A percentile compares a stretch with the other conserved stretches of the same genome.
Conservation (phyloP, 1,284 basidiomycete genomes). For the Trametes hirsuta region DNA sequence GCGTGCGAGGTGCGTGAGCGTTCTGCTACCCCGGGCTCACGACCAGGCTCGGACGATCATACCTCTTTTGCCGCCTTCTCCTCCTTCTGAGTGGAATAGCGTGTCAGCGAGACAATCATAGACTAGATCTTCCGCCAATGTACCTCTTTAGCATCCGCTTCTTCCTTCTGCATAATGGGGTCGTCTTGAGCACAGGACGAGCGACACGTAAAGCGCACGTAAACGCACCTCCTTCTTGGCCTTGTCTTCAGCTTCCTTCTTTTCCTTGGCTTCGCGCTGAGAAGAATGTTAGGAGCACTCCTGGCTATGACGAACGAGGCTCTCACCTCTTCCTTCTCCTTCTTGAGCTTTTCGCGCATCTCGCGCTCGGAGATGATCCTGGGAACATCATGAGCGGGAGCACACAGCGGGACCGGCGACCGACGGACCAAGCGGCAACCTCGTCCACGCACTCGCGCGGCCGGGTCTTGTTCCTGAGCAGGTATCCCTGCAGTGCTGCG, state of each 20-base stretch:
- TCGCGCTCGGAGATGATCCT: conserved; percentile 78
- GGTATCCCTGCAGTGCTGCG: conserved; percentile 82
- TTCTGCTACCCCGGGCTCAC: background rate
- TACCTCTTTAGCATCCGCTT: conserved; percentile 46
- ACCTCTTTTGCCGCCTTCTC: conserved; percentile 58
- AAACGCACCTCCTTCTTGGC: conserved; percentile 43
- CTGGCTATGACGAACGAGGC: background rate
- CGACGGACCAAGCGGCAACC: conserved; percentile 61
- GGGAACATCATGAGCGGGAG: conserved; percentile 16
- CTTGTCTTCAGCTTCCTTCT: conserved; percentile 59
- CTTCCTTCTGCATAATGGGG: conserved; percentile 48
- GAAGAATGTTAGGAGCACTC: conserved; percentile 25
- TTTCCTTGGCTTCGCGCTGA: conserved; percentile 76
- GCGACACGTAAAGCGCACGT: conserved; percentile 10
- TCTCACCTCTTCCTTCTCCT: conserved; percentile 79
- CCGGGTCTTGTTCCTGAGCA: conserved; percentile 83
- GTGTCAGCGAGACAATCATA: conserved; percentile 7
- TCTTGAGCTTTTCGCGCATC: conserved; percentile 79
- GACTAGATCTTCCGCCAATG: conserved; percentile 3
- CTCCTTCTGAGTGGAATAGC: conserved; percentile 42
- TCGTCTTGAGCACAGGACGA: conserved; percentile 16
- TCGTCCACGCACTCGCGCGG: conserved; percentile 81
- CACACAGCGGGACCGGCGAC: conserved; percentile 4
- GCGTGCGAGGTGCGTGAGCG: conserved; percentile 6
- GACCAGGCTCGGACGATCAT: conserved; percentile 21